phyloP scores from a whole-genome alignment of 768 basidiomycete species.

The Rhizopogon rudus region DNA sequence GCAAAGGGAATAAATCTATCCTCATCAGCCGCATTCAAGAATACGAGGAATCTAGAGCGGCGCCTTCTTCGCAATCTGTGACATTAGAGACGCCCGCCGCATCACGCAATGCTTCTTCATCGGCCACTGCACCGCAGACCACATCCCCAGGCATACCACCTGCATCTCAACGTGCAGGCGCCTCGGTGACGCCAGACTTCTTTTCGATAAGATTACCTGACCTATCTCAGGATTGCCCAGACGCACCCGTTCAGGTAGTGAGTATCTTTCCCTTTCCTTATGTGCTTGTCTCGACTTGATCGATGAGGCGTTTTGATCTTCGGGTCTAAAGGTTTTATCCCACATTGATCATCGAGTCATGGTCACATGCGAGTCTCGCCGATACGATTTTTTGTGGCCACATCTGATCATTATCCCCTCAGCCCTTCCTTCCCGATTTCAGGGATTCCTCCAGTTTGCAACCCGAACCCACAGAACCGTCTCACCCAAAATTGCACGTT shows the following conservation, averaged over 20 bases:
- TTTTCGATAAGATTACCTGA: conserved; percentile 56
- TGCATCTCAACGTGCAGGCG: conserved; percentile 16
- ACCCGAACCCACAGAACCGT: conserved; percentile 18
- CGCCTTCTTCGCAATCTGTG: conserved; percentile 13
- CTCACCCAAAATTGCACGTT: conserved; percentile 44
- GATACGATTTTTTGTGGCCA: conserved; percentile 5
- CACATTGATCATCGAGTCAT: conserved; percentile 4
- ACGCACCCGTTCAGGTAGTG: conserved; percentile 54
- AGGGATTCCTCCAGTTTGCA: conserved; percentile 46
- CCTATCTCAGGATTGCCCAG: conserved; percentile 36
- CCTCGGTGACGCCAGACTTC: conserved; percentile 25
- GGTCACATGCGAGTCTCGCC: conserved; percentile 3
- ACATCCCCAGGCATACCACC: conserved; percentile 41
- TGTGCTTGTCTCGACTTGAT: neutral
- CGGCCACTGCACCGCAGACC: conserved; percentile 20
- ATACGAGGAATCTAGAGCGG: conserved; percentile 33
- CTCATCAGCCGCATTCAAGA: conserved; percentile 52
- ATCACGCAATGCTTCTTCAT: conserved; percentile 23
- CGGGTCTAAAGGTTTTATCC: neutral
- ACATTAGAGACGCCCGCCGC: conserved; percentile 15
- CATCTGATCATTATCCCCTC: conserved; percentile 4
- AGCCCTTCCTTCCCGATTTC: conserved; percentile 61
- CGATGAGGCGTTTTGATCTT: neutral
- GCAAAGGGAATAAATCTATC: conserved; percentile 55
- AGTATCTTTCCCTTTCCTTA: conserved; percentile 17